Percentiles rank a stretch among this genome's conserved stretches.
Evolutionary conservation across 208 protist genomes (phyloP).

Genomic region (Novymonas esmeraldas): DNA sequence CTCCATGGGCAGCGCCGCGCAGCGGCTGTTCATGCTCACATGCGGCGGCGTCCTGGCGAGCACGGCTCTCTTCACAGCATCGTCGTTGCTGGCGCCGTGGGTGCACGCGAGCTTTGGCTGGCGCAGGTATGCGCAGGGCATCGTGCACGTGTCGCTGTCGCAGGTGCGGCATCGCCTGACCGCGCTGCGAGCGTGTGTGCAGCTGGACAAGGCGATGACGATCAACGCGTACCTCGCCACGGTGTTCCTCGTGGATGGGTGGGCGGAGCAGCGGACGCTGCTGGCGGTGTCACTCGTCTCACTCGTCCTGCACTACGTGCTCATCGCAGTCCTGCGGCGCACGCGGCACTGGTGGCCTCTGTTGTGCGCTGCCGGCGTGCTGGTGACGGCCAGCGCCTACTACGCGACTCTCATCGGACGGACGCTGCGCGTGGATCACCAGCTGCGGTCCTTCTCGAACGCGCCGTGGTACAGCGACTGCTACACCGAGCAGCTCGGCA

Average conservation of each 20-base stretch:
- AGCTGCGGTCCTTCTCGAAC: constrained; percentile 15
- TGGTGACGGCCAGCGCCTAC: constrained; percentile 20
- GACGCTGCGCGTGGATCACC: constrained; percentile 13
- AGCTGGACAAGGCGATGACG: constrained; percentile 55
- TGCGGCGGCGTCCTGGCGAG: constrained; percentile 13
- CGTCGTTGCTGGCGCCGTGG: constrained; percentile 20
- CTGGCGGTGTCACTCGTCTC: constrained; percentile 20
- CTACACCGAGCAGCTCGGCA: constrained; percentile 25
- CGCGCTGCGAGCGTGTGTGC: constrained; percentile 50
- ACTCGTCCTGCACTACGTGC: constrained; percentile 28
- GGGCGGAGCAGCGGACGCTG: constrained; percentile 22
- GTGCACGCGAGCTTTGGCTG: constrained; percentile 60
- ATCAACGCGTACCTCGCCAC: constrained; percentile 43
- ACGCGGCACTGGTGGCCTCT: constrained; percentile 37
- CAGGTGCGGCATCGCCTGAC: constrained; percentile 35
- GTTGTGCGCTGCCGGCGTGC: constrained; percentile 21
- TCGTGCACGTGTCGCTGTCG: constrained; percentile 36
- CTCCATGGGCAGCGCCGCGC: too few species aligned
- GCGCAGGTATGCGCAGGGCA: constrained; percentile 60
- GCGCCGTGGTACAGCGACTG: constrained; percentile 32
- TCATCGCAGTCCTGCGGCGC: constrained; percentile 37
- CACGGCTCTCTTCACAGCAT: constrained; percentile 23
- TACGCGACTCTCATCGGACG: constrained; percentile 13
- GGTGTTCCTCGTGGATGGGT: constrained; percentile 42
- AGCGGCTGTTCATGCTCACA: constrained; percentile 5